Conservation (phyloP, 176 grass and related monocot genomes). For the Eremochloa ophiuroides region DNA sequence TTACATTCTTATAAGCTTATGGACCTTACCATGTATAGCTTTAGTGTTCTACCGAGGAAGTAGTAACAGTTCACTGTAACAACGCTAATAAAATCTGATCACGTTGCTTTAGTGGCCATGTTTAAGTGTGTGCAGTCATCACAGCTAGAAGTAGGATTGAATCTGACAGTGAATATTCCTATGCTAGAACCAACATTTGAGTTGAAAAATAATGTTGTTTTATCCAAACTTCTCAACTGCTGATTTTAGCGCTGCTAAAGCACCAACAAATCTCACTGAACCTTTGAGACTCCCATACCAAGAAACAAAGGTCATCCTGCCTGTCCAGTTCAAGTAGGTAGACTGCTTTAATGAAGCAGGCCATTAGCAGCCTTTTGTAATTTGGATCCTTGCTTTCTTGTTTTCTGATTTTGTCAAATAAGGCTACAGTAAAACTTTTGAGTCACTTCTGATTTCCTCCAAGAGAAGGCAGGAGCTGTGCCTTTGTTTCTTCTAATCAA, state of each 20-base stretch:
- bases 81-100: background rate
- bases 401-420: too few species aligned
- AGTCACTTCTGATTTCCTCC: too few species aligned
- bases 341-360: slow-evolving; percentile 82
- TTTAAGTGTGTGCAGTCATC: background rate
- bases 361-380: slow-evolving; percentile 82
- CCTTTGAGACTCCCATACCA: slow-evolving; percentile 78
- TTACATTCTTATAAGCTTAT: background rate
- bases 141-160: background rate
- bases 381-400: slow-evolving; percentile 36
- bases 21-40: background rate
- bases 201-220: too few species aligned
- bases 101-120: background rate
- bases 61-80: background rate
- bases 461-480: too few species aligned
- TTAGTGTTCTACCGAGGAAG: too few species aligned
- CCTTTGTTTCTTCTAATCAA: too few species aligned
- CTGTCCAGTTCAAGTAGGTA: slow-evolving; percentile 87
- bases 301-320: slow-evolving; percentile 81
- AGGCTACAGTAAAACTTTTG: too few species aligned
- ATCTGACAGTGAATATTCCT: background rate
- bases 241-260: slow-evolving; percentile 50
- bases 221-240: slow-evolving; percentile 57
- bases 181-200: background rate
- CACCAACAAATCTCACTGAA: slow-evolving; percentile 62